Base-by-base conservation (phyloP, 495 filamentous ascomycete genomes). In the Penicillium dipodomyicola region DNA sequence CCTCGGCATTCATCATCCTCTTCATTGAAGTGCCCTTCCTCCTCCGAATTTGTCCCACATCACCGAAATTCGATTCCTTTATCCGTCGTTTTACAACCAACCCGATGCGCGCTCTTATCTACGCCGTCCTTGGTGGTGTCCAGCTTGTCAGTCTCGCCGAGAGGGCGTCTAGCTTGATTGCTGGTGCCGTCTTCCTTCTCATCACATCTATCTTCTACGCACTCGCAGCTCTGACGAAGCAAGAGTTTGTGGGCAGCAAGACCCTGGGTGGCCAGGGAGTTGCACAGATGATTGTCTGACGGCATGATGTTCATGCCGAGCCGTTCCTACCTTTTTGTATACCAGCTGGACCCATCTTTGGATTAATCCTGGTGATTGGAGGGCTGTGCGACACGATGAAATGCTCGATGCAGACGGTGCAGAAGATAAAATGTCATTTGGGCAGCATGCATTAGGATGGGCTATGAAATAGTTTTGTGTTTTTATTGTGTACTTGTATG, bases 11-110 rank as follows among this genome's bases (percentile, higher is more conserved):
- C 71, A 71, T 97, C 67, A 86, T 99, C 72, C 79, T 99, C 79
- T 99, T 99, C 81, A 83, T 97, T 72, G 94, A 99, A 72, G 87
- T 99, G 17, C 94, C 94, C 10, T 87, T 97, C 61, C 90, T 98
- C 49, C 86, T 99, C 32, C 88, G 95, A 73, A 97, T 99, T 76
- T 99, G 94, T 76, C 94, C 94, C 47, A 99, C 95, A 1, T 97
- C 94, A 37, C 69, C 85, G 42, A 81, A 79, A 49, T 99, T 99
- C 74, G 95, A 97, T 68, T 78, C 74, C 61, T 89, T 93, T 72
- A 93, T 99, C 71, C 91, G 94, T 69, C 83, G 80, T 45, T 91
- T 99, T 78, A 90, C 90, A 40, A 91, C 92, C 46, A 97, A 96
- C 77, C 97, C 89, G 79, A 96, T 93, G 88, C 92, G 95, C 73